Evolutionary conservation across 1,139 yeast genomes (phyloP).

Genomic region (Protomyces lactucae-debilis): DNA sequence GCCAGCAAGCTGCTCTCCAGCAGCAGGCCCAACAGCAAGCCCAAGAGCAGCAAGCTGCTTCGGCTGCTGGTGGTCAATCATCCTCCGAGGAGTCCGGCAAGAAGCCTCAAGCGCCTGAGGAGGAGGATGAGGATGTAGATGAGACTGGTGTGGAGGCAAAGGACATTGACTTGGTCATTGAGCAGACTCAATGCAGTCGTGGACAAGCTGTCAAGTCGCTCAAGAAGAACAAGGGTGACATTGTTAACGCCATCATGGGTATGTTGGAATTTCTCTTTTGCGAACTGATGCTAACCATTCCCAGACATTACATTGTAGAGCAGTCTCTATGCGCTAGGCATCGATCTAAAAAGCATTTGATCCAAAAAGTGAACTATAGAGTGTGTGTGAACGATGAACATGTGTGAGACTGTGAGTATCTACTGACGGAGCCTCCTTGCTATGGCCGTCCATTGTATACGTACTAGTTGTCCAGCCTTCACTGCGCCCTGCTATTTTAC

Average conservation of each 20-base stretch:
- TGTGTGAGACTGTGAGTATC: too few relatives aligned
- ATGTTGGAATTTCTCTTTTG: not conserved
- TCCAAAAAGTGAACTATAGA: too few relatives aligned
- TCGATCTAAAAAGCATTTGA: not conserved
- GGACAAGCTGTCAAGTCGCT: slow-evolving; percentile 88
- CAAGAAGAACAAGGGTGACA: slow-evolving; percentile 58
- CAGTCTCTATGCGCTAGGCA: not conserved
- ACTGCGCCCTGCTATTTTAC: too few relatives aligned
- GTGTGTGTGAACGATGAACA: too few relatives aligned
- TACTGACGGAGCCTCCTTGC: too few relatives aligned
- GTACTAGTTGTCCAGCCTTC: too few relatives aligned
- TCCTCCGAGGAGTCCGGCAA: slow-evolving; percentile 36
- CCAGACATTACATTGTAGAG: slow-evolving; percentile 20
- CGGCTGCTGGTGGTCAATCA: slow-evolving; percentile 40
- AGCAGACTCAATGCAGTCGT: slow-evolving; percentile 81
- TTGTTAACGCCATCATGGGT: slow-evolving; percentile 25
- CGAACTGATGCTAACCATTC: not conserved
- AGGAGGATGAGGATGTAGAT: slow-evolving; percentile 35
- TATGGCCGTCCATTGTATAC: too few relatives aligned
- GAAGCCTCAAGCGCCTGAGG: slow-evolving; percentile 31
- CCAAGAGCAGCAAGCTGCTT: slow-evolving; percentile 34
- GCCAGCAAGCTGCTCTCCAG: slow-evolving; percentile 53
- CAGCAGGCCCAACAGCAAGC: slow-evolving; percentile 36
- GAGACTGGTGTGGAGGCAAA: slow-evolving; percentile 37
- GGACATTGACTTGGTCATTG: slow-evolving; percentile 34